Evolutionary conservation across 2,329 filamentous ascomycete species (phyloP), one percentile per base, ranked within the genome.

Genomic region (Westerdykella aurantiaca): DNA sequence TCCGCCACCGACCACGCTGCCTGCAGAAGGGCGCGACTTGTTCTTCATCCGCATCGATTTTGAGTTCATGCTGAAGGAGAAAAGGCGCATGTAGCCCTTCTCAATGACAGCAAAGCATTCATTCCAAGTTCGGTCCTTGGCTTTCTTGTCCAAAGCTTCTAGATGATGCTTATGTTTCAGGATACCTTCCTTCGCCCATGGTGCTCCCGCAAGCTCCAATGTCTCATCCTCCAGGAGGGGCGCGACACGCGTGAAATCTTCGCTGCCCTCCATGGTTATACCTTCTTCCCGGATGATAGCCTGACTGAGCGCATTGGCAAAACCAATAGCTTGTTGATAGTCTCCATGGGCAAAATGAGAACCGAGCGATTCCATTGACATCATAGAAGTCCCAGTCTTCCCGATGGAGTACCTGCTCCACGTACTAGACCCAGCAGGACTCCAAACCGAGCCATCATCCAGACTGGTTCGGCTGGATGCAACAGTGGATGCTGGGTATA

Each of bases 141-240:
- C 86, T 65, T 88, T 87, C 72, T 93, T 95, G 53, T 95, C 90
- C 31, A 88, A 77, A 4, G 87, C 82, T 63, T 97, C 91, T 3
- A 97, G 77, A 60, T 97, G 91, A 65, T 96, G 91, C 69, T 97
- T 97, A 72, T 98, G 91, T 55, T 91, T 91, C 16, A 97, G 75
- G 56, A 94, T 88, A 49, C 93, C 93, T 69, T 98, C 93, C 69
- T 98, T 98, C 22, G 94, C 85, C 93, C 93, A 98, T 0, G 93
- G 93, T n/a, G 93, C 88, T 18, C 93, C 93, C 10, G 86, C 82
- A 33, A 98, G 81, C 61, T 95, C 90, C 11, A 98, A 77, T 0
- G 85, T 88, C 60, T 98, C 93, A 58, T 97, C 93, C 58, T 96
- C 91, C 0, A 97, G 79, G 9, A 96, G 72, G 21, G 85, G 81